Percentiles rank a stretch among this genome's conserved stretches.
Evolutionary conservation across 2,329 filamentous ascomycete species (phyloP).

Genomic region (Fusarium sp.): DNA sequence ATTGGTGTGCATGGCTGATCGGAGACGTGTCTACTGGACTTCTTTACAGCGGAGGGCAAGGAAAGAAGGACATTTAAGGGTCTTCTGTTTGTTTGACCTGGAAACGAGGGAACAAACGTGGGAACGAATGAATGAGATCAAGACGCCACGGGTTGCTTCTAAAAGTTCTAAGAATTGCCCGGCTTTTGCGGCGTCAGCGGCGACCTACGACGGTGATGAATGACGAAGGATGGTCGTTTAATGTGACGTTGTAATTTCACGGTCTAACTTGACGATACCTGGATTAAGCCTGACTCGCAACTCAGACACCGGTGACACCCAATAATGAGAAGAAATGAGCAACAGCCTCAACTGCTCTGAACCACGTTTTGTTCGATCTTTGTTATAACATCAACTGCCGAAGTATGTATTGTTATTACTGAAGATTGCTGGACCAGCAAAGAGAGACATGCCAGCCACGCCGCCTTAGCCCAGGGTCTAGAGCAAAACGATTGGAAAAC

Average conservation of each 20-base stretch:
- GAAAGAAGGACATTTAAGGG: slow-evolving; percentile 44
- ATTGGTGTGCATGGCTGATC: slow-evolving; percentile 51
- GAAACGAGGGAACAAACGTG: neutral
- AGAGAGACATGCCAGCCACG: neutral
- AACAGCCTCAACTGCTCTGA: neutral
- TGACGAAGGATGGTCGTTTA: neutral
- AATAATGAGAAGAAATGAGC: neutral
- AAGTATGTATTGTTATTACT: neutral
- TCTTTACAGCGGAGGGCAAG: slow-evolving; percentile 47
- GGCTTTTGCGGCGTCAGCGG: neutral
- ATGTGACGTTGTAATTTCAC: neutral
- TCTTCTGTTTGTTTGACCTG: no score
- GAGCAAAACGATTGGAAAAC: neutral
- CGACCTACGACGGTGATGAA: neutral
- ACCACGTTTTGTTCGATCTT: neutral
- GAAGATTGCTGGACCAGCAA: neutral
- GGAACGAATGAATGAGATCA: neutral
- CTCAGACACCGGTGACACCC: neutral
- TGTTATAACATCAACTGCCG: neutral
- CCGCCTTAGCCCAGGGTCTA: neutral
- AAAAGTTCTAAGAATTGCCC: neutral
- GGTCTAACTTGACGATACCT: neutral
- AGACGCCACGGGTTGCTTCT: neutral
- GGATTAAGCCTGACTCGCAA: neutral
- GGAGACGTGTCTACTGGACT: slow-evolving; percentile 53